Evolutionary conservation across 2,329 filamentous ascomycete species (phyloP), one percentile per base, ranked within the genome.

Genomic region (Proliferodiscus dingleyae): DNA sequence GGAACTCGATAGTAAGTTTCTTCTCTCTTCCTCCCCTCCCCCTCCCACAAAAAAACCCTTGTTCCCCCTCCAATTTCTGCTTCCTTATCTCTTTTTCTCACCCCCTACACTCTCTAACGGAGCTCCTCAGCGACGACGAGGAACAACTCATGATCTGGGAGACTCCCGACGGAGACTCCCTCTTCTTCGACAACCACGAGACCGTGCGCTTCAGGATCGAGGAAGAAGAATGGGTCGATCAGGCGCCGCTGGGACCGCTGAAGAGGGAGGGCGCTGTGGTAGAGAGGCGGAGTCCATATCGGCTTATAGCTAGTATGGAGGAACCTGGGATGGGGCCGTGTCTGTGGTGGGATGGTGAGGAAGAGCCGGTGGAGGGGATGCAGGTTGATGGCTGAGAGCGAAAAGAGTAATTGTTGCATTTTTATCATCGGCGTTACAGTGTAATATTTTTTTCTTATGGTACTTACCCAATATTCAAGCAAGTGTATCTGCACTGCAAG

Each of bases 141-240:
- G 87, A 95, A 56, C 80, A 87, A 57, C 77, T 88, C 2, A 97
- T 88, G 84, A 78, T 91, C 30, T 97, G 89, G n/a, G n/a, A n/a
- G 87, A 78, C 84, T 23, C 78, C 82, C 8, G 86, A 78, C 21
- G 76, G 89, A 13, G 83, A 79, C 23, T 75, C 82, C 22, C 80
- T 95, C 55, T 95, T 85, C 64, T 95, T 93, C 66, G 93, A 98
- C 66, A 84, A 83, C 58, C 84, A 91, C 61, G 93, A 97, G 69
- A 81, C 85, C 59, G 90, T 95, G 22, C 80, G 91, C 32, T 86
- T 97, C 59, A 78, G 89, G 18, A 83, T 97, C 32, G 81, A 94
- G 57, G 79, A 84, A 41, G 93, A 98, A 68, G 80, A 87, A 55
- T 98, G 93, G 89, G 80, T 89, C 50, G 91, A 97, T 64, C 85